Conservation (phyloP, 1,284 basidiomycete species). For the Tremellales sp. region DNA sequence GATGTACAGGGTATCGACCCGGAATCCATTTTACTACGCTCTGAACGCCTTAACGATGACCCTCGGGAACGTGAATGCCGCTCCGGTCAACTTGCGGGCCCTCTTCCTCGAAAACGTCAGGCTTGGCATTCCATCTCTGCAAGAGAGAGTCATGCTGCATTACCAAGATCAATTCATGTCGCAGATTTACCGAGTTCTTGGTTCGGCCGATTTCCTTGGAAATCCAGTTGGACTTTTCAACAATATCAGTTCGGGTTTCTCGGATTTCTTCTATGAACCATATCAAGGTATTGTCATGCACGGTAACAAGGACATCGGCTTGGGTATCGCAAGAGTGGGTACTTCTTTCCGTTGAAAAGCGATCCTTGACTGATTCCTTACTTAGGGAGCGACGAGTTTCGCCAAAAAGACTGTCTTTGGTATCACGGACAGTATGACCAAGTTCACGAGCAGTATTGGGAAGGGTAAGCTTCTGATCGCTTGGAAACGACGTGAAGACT, state of each 20-base stretch:
- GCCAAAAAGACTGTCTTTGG: constrained; percentile 99
- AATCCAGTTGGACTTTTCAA: constrained; percentile 93
- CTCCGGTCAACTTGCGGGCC: constrained; percentile 92
- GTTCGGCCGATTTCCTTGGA: constrained; percentile 85
- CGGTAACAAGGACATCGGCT: constrained; percentile 90
- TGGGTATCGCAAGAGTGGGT: constrained; percentile 89
- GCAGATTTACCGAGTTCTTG: constrained; percentile 92
- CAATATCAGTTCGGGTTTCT: constrained; percentile 97
- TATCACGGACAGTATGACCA: constrained; percentile 90
- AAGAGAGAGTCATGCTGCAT: constrained; percentile 81
- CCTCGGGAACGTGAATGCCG: constrained; percentile 94
- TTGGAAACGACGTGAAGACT: constrained; percentile 52
- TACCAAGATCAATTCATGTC: constrained; percentile 91
- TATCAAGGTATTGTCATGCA: constrained; percentile 97
- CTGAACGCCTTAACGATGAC: constrained; percentile 96
- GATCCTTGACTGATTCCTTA: constrained; percentile 12
- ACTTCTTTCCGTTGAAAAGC: neutral
- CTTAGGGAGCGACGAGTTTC: constrained; percentile 96
- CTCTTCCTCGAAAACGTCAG: constrained; percentile 94
- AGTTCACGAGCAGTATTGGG: constrained; percentile 94
- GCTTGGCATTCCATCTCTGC: constrained; percentile 76
- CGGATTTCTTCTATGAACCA: constrained; percentile 98
- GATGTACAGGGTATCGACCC: constrained; percentile 61
- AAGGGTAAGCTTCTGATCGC: too few species aligned
- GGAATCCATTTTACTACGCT: constrained; percentile 89